These are phyloP conservation scores for Curvularia spicifera DNA, from an alignment of 2,329 filamentous ascomycete genomes.

Conservation along the genomic window DNA sequence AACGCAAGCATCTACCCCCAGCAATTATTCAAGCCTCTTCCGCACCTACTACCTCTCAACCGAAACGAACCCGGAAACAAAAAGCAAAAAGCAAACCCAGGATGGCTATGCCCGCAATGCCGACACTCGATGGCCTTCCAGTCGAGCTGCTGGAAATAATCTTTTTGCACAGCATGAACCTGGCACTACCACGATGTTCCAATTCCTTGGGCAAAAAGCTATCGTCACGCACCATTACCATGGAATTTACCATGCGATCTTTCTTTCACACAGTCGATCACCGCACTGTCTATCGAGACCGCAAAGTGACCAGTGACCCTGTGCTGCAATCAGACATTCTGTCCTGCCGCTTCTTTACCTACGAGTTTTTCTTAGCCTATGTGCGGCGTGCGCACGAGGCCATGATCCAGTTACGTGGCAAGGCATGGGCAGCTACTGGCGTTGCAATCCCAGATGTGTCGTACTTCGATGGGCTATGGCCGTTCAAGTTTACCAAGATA, in stretches of 20 bases:
- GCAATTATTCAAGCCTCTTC: constrained; percentile 11
- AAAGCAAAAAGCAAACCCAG: constrained; percentile 26
- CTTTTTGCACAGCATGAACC: constrained; percentile 48
- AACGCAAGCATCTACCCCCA: constrained; percentile 29
- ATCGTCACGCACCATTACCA: constrained; percentile 34
- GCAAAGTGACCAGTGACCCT: constrained; percentile 28
- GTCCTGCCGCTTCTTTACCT: constrained; percentile 46
- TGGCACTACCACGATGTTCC: constrained; percentile 41
- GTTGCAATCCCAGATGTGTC: constrained; percentile 32
- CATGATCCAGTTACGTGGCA: constrained; percentile 36
- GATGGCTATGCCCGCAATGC: constrained; percentile 32
- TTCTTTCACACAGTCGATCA: constrained; percentile 47
- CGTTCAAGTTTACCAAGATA: constrained; percentile 41
- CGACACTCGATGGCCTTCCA: constrained; percentile 44
- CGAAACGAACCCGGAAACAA: constrained; percentile 20
- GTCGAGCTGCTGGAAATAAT: constrained; percentile 46
- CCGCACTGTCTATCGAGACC: constrained; percentile 31
- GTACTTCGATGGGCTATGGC: constrained; percentile 40
- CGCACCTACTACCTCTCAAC: constrained; percentile 12
- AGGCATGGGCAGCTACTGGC: constrained; percentile 40
- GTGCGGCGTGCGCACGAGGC: constrained; percentile 40
- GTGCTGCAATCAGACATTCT: constrained; percentile 39
- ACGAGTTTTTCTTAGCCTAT: constrained; percentile 45
- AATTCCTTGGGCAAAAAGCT: constrained; percentile 41
- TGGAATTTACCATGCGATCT: constrained; percentile 41